Conservation (phyloP, 2,329 filamentous ascomycete genomes). For the Coniochaeta ligniaria region DNA sequence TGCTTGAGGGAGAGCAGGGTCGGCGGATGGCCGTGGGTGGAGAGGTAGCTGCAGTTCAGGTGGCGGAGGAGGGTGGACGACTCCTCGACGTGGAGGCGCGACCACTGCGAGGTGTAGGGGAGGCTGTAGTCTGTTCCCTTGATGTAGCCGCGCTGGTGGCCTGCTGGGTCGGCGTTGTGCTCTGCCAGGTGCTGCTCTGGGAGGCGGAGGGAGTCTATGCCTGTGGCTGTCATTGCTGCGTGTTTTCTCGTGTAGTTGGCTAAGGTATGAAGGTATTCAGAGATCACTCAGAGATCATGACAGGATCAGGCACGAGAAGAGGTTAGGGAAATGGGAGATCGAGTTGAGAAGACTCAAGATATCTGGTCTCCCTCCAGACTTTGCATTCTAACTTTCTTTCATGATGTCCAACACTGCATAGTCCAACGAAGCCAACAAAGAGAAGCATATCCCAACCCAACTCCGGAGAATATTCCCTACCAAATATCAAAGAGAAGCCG, state of each 20-base stretch:
- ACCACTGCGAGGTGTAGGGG: slow-evolving; percentile 32
- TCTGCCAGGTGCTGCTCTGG: slow-evolving; percentile 13
- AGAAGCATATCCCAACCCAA: background rate
- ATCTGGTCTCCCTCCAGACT: background rate
- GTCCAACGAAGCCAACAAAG: background rate
- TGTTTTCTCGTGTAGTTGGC: slow-evolving; percentile 3
- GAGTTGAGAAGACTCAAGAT: background rate
- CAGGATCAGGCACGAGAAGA: background rate
- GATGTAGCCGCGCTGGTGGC: slow-evolving; percentile 26
- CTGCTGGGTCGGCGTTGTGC: slow-evolving; percentile 16
- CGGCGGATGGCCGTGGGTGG: slow-evolving; percentile 40
- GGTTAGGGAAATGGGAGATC: background rate
- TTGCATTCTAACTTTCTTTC: background rate
- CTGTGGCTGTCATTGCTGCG: background rate
- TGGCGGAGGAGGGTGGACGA: slow-evolving; percentile 29
- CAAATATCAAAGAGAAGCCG: background rate
- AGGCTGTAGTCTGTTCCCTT: slow-evolving; percentile 30
- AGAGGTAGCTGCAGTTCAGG: slow-evolving; percentile 52
- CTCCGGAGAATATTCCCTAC: background rate
- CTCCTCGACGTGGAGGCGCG: slow-evolving; percentile 22
- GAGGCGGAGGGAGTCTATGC: background rate
- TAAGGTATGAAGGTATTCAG: background rate
- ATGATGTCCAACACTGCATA: background rate
- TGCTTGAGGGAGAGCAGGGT: slow-evolving; percentile 52
- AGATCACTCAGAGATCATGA: background rate